phyloP scores from a whole-genome alignment of 805 yeast genomes.

The Phaffomyces opuntiae region DNA sequence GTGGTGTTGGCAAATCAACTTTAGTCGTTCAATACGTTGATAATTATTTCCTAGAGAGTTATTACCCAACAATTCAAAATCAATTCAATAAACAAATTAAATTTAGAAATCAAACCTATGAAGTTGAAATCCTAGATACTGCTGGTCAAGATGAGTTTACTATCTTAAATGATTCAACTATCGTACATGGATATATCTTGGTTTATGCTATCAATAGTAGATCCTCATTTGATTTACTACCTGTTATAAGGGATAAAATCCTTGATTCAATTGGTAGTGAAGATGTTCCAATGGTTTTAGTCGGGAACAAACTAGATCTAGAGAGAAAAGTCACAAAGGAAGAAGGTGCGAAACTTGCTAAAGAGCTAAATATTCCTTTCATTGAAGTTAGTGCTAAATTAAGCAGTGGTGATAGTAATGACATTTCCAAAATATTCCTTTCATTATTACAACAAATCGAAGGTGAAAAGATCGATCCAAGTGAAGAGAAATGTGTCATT shows the following conservation, averaged over 20 bases:
- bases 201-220: slow-evolving; percentile 78
- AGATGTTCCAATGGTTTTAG: slow-evolving; percentile 68
- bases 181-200: slow-evolving; percentile 76
- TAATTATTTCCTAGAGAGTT: slow-evolving; percentile 79
- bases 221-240: slow-evolving; percentile 70
- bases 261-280: slow-evolving; percentile 61
- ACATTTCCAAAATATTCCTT: slow-evolving; percentile 58
- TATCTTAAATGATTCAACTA: slow-evolving; percentile 68
- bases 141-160: slow-evolving; percentile 92
- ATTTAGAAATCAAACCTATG: slow-evolving; percentile 67
- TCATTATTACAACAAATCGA: slow-evolving; percentile 56
- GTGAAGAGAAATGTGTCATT: slow-evolving; percentile 43
- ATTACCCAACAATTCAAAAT: slow-evolving; percentile 61
- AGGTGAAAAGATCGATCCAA: slow-evolving; percentile 46
- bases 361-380: slow-evolving; percentile 60
- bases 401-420: slow-evolving; percentile 68
- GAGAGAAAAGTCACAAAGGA: slow-evolving; percentile 54
- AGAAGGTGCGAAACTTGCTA: slow-evolving; percentile 59
- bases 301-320: slow-evolving; percentile 73
- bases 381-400: slow-evolving; percentile 81
- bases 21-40: slow-evolving; percentile 81
- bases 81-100: slow-evolving; percentile 9
- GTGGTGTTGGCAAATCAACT: slow-evolving; percentile 85
- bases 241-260: slow-evolving; percentile 75
- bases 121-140: slow-evolving; percentile 81